Evolutionary conservation across 495 filamentous ascomycete species (phyloP), one percentile per base, ranked within the genome.

Genomic region (Daldinia loculata): DNA sequence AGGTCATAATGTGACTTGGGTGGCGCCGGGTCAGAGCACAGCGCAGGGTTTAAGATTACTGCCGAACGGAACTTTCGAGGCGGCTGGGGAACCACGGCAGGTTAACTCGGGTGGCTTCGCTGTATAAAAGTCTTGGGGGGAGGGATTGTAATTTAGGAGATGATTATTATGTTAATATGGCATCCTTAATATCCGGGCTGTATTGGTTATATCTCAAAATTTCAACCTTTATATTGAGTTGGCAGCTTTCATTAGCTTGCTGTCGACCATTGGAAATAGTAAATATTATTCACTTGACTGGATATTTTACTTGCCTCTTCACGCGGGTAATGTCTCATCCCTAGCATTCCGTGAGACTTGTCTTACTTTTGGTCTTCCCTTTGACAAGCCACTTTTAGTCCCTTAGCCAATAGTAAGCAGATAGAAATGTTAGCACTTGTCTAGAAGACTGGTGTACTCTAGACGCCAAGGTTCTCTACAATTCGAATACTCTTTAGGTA

Each of bases 1-100:
- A 53, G 90, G 90, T 0, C 91, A 96, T 74, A 94, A 93, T 72
- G 88, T 95, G 3, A 89, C 88, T 3, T 93, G 89, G 89, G 78
- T 91, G 26, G 85, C 83, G 0, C 84, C 87, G 1, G 87, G 87
- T 2, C 72, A 80, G 78, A 93, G 89, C 68, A 85, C 89, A 0
- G 93, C 90, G 12, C 94, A 98, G 75, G 89, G 84, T 0, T 80
- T 97, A 56, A 83, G 90, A 27, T 78, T 88, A 62, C 67, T 91
- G 58, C 77, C 76, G 32, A 92, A 95, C 82, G 93, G 93, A 9
- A 92, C 88, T 2, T 85, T 85, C 59, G 80, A 80, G 39, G 82
- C 83, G 3, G 82, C 78, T 3, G 79, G 91, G 5, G 93, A 97
- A 77, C 91, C 94, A 22, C 86, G 94, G 71, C 93, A 95, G 82